Percentiles rank a stretch among this genome's conserved stretches.
phyloP scores from a whole-genome alignment of 2,329 filamentous ascomycete species.

The Harringtonia lauricola region DNA sequence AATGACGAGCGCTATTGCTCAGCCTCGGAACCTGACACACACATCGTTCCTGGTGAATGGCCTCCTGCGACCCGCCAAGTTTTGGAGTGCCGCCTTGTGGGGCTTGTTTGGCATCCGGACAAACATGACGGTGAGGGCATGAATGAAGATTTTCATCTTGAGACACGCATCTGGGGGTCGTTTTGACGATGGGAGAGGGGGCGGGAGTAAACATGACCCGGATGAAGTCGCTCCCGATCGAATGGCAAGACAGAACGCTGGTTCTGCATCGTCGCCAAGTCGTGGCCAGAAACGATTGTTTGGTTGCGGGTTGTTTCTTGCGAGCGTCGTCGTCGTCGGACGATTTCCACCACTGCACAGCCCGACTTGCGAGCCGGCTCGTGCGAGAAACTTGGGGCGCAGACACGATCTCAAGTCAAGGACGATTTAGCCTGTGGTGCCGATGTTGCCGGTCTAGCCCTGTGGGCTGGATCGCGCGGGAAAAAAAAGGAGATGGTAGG shows the following conservation, averaged over 20 bases:
- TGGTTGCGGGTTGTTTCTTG: not conserved
- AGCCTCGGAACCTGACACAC: too few relatives aligned
- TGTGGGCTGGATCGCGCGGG: too few relatives aligned
- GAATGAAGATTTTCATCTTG: conserved; percentile 6
- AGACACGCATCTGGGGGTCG: not conserved
- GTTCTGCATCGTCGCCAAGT: not conserved
- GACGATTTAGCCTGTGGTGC: too few relatives aligned
- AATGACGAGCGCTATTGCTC: too few relatives aligned
- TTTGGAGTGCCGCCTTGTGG: not conserved
- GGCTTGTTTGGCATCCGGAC: not conserved
- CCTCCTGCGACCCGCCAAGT: conserved; percentile 5
- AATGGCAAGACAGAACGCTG: not conserved
- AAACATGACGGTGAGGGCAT: conserved; percentile 3
- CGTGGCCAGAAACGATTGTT: not conserved
- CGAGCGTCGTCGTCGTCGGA: too few relatives aligned
- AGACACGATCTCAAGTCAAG: too few relatives aligned
- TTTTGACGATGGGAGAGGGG: not conserved
- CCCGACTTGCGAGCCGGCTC: too few relatives aligned
- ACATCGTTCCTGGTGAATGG: too few relatives aligned
- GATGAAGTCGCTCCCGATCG: conserved; percentile 1
- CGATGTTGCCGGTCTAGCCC: too few relatives aligned
- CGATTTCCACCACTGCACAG: too few relatives aligned
- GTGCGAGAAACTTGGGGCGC: too few relatives aligned
- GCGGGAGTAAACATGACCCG: not conserved
- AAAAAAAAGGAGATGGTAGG: too few relatives aligned